Base-by-base conservation (phyloP, 176 grass and related monocot species). In the Eragrostis curvula region DNA sequence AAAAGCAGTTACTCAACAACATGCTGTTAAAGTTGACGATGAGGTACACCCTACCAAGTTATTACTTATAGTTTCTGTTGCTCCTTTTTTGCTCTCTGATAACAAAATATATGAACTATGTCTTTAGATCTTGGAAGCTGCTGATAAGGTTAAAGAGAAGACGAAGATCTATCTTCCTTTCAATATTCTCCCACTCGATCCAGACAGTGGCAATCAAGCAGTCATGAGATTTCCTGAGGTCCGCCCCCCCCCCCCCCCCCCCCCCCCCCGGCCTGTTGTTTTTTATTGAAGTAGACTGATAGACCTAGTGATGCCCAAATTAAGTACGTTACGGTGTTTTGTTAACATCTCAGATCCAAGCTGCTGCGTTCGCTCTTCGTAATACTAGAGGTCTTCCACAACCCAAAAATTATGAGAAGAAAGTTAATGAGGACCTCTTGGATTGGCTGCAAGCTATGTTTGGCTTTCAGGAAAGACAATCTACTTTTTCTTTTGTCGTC, bases 371-470 rank as follows among this genome's bases (percentile, higher is more conserved):
- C 70, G 92, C 90, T 88, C 92, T 98, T 85, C 88, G 90, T 44
- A 95, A 95, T 75, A 98, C 83, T 40, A 98, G 92, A 78, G 92
- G 96, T 63, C 87, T 98, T 87, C 92, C 92, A 77, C 89, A 89
- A 83, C 88, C 86, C 6, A 95, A 95, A 84, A 90, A 88, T 81
- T 86, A 93, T 70, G 88, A 95, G 57, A 75, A 81, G n/a, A 95
- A 95, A 80, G 83, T 91, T 73, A 94, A 93, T 3, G 92, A 89
- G 72, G 96, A 98, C 75, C 78, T 98, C 30, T 91, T 98, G 79
- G 96, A 98, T 77, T 98, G 96, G 96, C 92, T 98, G 56, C 96
- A 98, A 88, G 74, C 84, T 68, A 98, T 98, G 90, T 98, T 98
- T 95, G 92, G 96, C 25, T 98, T 98, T 91, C 96, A 98, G 96